A percentile compares a stretch with the other conserved stretches of the same genome.
These are phyloP conservation scores for Penicillium parvum DNA, from an alignment of 495 filamentous ascomycete species.

Conservation along the genomic window DNA sequence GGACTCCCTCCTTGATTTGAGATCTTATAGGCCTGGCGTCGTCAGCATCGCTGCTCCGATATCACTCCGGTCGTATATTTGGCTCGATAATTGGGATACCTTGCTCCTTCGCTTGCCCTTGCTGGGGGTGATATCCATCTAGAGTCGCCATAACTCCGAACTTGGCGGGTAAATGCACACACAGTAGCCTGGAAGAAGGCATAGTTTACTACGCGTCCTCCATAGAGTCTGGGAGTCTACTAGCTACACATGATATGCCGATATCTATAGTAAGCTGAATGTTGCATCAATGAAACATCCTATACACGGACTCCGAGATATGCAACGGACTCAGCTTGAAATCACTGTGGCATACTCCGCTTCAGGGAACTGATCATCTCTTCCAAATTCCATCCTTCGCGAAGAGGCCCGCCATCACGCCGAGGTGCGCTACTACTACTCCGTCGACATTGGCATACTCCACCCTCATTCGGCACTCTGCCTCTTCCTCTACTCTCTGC, in stretches of 20 bases:
- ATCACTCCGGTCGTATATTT: constrained; percentile 6
- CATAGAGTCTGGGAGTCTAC: too few species aligned
- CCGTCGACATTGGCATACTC: constrained; percentile 8
- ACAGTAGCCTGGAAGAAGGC: too few species aligned
- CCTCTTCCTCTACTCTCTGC: constrained; percentile 14
- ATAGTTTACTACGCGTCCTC: too few species aligned
- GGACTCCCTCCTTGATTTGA: too few species aligned
- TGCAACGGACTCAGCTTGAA: too few species aligned
- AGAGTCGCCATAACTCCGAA: not conserved
- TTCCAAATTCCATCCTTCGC: not conserved
- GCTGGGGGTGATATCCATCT: too few species aligned
- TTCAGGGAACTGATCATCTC: constrained; percentile 10
- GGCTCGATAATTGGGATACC: not conserved
- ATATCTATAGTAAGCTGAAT: too few species aligned
- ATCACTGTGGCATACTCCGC: not conserved
- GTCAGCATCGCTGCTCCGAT: not conserved
- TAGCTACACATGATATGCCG: too few species aligned
- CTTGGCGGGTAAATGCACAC: not conserved
- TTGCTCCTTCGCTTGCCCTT: too few species aligned
- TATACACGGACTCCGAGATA: too few species aligned
- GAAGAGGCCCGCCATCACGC: constrained; percentile 8
- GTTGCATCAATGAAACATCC: too few species aligned
- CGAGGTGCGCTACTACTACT: constrained; percentile 6
- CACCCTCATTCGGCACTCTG: constrained; percentile 9
- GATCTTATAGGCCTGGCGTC: too few species aligned